phyloP scores from a whole-genome alignment of 441 rosid species.

The Biscutella auriculata region DNA sequence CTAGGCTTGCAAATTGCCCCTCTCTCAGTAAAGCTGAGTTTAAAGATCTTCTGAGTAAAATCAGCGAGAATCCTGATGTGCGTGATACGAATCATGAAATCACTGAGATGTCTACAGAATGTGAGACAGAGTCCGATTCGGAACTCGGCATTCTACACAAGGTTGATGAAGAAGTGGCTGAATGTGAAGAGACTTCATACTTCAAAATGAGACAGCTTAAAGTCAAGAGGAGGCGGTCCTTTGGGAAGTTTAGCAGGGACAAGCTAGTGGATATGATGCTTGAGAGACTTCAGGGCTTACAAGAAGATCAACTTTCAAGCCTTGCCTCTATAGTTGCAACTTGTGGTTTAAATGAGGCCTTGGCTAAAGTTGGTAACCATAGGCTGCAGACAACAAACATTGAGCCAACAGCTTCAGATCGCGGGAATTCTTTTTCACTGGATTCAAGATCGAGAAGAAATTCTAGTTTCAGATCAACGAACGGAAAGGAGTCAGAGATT shows the following conservation, averaged over 20 bases:
- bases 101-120: slow-evolving; percentile 39
- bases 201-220: slow-evolving; percentile 32
- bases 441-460: slow-evolving; percentile 25
- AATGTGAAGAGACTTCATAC: slow-evolving; percentile 17
- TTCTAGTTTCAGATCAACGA: slow-evolving; percentile 13
- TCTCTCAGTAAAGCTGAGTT: slow-evolving; percentile 56
- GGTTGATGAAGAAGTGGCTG: slow-evolving; percentile 24
- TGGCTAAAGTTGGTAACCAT: slow-evolving; percentile 51
- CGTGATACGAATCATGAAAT: slow-evolving; percentile 27
- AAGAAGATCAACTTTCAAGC: slow-evolving; percentile 82
- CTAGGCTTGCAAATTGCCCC: slow-evolving; percentile 46
- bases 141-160: slow-evolving; percentile 29
- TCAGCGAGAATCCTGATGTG: slow-evolving; percentile 60
- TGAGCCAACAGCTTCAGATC: slow-evolving; percentile 5
- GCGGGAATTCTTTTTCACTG: slow-evolving; percentile 22
- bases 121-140: slow-evolving; percentile 48
- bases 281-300: slow-evolving; percentile 70
- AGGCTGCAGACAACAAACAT: slow-evolving; percentile 2
- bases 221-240: slow-evolving; percentile 50
- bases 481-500: slow-evolving; percentile 7
- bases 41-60: slow-evolving; percentile 53
- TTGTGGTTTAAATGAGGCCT: slow-evolving; percentile 77
- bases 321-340: slow-evolving; percentile 84
- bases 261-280: slow-evolving; percentile 65
- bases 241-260: slow-evolving; percentile 36